Conservation (phyloP, 192 early-diverging fungal genomes). For the Coemansia sp. region DNA sequence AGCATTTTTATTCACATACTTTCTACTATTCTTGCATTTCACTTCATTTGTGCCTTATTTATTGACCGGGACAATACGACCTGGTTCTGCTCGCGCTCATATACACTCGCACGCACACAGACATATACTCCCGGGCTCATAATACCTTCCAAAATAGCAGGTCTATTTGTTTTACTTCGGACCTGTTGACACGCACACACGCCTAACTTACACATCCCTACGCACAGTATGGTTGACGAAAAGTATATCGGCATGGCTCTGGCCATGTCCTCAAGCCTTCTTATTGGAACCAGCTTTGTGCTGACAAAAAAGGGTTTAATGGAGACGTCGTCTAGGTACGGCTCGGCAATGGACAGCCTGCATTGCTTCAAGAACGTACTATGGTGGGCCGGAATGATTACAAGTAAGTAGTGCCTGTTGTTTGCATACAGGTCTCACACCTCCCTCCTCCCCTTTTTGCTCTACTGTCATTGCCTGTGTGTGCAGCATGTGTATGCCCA, state of each 20-base stretch:
- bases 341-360: conserved; percentile 69
- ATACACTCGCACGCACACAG: not conserved
- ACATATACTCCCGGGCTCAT: not conserved
- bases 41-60: conserved; percentile 1
- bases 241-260: conserved; percentile 86
- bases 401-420: conserved; percentile 33
- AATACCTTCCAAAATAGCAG: not conserved
- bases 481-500: too few species aligned
- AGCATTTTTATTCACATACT: not conserved
- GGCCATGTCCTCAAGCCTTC: conserved; percentile 80
- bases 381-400: conserved; percentile 87
- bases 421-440: not conserved
- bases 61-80: not conserved
- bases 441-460: not conserved
- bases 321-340: conserved; percentile 66
- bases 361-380: conserved; percentile 82
- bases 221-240: conserved; percentile 55
- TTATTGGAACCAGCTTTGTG: conserved; percentile 91
- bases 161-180: not conserved
- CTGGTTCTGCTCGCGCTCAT: too few species aligned
- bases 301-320: conserved; percentile 93
- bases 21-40: not conserved
- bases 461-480: not conserved
- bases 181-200: conserved; percentile 4
- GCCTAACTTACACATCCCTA: not conserved